phyloP scores from a whole-genome alignment of 1,284 basidiomycete species.

The Mycosarcoma mackinlayi region DNA sequence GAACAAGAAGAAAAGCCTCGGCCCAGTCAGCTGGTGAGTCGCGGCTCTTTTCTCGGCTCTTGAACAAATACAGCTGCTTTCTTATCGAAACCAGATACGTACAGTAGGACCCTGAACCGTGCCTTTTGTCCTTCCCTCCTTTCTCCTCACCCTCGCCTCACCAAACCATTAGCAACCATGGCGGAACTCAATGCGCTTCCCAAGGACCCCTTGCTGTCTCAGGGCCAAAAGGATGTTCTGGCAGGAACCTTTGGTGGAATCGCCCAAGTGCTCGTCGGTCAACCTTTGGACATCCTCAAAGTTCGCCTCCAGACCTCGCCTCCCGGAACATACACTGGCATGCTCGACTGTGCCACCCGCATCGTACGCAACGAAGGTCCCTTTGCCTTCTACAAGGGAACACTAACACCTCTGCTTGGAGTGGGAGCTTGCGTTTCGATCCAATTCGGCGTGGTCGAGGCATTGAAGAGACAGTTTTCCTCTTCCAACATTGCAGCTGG shows the following conservation, averaged over 20 bases:
- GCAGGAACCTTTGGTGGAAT: constrained; percentile 79
- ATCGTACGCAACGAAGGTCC: constrained; percentile 92
- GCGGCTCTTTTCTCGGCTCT: too few species aligned
- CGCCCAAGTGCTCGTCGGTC: constrained; percentile 89
- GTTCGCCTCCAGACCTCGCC: constrained; percentile 93
- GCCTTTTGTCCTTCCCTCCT: background rate
- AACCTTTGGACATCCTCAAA: constrained; percentile 97
- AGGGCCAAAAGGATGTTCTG: constrained; percentile 53
- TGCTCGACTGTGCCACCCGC: constrained; percentile 86
- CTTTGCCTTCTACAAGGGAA: constrained; percentile 97
- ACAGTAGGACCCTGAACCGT: background rate
- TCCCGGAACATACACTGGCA: constrained; percentile 85
- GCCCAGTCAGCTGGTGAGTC: too few species aligned
- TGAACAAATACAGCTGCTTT: too few species aligned
- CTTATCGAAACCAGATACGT: background rate
- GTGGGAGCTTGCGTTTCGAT: constrained; percentile 96
- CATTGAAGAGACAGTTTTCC: constrained; percentile 85
- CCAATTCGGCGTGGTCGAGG: constrained; percentile 93
- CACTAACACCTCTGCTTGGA: constrained; percentile 88
- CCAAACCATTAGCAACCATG: too few species aligned
- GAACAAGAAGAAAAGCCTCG: background rate
- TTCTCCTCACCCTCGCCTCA: background rate
- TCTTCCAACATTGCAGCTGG: constrained; percentile 6
- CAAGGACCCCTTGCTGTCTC: constrained; percentile 40
- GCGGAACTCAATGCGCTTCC: constrained; percentile 38